Percentiles rank a stretch among this genome's conserved stretches.
These are phyloP conservation scores for Trichoderma asperelloides DNA, from an alignment of 495 filamentous ascomycete species.

Conservation along the genomic window DNA sequence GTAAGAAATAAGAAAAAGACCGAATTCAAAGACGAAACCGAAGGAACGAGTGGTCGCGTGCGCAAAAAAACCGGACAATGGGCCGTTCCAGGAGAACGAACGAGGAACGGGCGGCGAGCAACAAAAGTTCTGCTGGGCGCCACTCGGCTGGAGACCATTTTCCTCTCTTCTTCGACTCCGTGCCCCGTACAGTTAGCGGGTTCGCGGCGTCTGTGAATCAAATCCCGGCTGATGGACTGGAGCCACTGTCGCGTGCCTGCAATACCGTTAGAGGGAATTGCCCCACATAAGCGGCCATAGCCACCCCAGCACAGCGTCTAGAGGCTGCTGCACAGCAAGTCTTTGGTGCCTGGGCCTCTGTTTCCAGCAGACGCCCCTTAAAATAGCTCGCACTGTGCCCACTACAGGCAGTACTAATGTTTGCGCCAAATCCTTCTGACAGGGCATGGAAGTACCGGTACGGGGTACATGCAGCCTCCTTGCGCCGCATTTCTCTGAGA, in stretches of 20 bases:
- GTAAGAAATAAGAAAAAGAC: neutral
- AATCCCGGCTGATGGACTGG: neutral
- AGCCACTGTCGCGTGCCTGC: constrained; percentile 1
- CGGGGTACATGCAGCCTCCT: too few species aligned
- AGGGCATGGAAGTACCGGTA: too few species aligned
- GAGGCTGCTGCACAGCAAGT: neutral
- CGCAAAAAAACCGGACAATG: neutral
- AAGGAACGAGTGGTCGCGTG: neutral
- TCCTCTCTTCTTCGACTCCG: neutral
- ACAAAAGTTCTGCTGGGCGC: constrained; percentile 2
- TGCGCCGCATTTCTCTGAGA: too few species aligned
- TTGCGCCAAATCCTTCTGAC: too few species aligned
- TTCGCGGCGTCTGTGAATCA: neutral
- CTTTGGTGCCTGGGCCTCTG: neutral
- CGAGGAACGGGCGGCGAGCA: neutral
- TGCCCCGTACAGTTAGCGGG: neutral
- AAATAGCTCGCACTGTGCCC: neutral
- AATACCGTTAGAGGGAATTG: neutral
- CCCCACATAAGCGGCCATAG: neutral
- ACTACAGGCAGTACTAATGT: too few species aligned
- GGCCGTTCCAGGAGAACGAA: neutral
- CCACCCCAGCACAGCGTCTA: neutral
- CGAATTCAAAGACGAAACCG: neutral
- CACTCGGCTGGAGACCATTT: neutral
- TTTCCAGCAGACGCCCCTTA: neutral